Evolutionary conservation across 2,329 filamentous ascomycete genomes (phyloP).

Genomic region (Alternaria hordeiaustralica): DNA sequence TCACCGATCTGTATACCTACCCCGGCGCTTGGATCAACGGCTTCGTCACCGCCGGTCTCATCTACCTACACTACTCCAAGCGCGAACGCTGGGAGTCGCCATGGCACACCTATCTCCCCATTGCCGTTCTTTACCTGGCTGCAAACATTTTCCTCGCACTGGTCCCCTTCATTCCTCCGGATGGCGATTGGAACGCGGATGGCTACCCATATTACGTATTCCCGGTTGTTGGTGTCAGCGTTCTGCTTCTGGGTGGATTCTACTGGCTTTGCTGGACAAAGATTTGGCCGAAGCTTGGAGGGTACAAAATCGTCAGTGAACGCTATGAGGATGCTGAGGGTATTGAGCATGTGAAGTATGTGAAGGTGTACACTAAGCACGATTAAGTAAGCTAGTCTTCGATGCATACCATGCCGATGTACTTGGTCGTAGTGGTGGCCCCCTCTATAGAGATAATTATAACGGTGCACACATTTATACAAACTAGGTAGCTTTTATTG

Average conservation of each 20-base stretch:
- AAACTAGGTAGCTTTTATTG: background rate
- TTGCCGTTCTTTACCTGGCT: slow-evolving; percentile 48
- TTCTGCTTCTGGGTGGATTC: slow-evolving; percentile 46
- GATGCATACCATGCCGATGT: background rate
- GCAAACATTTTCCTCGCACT: slow-evolving; percentile 52
- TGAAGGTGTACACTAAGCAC: slow-evolving; percentile 41
- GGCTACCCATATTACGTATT: slow-evolving; percentile 55
- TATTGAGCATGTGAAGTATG: slow-evolving; percentile 41
- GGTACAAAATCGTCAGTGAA: slow-evolving; percentile 41
- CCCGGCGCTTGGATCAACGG: slow-evolving; percentile 48
- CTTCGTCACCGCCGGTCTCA: slow-evolving; percentile 45
- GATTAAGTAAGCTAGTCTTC: background rate
- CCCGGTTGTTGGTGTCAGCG: slow-evolving; percentile 51
- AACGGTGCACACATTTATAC: background rate
- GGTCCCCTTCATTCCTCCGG: slow-evolving; percentile 52
- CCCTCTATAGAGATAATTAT: background rate
- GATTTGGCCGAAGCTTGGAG: slow-evolving; percentile 33
- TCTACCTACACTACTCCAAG: slow-evolving; percentile 46
- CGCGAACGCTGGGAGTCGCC: slow-evolving; percentile 45
- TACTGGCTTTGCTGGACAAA: slow-evolving; percentile 43
- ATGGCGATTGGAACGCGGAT: slow-evolving; percentile 50
- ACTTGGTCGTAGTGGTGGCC: background rate
- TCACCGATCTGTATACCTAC: slow-evolving; percentile 59
- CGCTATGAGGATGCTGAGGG: slow-evolving; percentile 38
- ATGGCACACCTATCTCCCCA: slow-evolving; percentile 47